Percentiles rank a stretch among this genome's conserved stretches.
phyloP scores from a whole-genome alignment of 768 basidiomycete species.

The Asterophora lycoperdoides region DNA sequence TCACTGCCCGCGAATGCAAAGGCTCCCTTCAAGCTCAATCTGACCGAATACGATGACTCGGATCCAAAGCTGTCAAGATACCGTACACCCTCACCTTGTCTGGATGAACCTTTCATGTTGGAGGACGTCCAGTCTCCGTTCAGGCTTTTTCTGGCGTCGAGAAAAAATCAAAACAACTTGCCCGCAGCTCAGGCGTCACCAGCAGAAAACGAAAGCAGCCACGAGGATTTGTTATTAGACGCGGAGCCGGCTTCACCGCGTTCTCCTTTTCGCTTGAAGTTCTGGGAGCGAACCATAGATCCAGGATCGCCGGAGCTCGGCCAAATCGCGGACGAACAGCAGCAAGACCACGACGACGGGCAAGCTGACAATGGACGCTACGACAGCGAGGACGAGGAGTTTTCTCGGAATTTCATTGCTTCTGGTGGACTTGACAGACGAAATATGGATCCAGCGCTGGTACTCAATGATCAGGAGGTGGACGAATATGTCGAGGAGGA shows the following conservation, averaged over 20 bases:
- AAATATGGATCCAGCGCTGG: not conserved
- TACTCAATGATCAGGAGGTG: not conserved
- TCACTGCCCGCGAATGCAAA: not conserved
- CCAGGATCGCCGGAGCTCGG: too few species aligned
- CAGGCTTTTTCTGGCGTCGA: constrained; percentile 7
- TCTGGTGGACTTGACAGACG: not conserved
- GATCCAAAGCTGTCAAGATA: not conserved
- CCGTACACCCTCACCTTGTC: constrained; percentile 4
- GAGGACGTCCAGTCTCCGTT: constrained; percentile 8
- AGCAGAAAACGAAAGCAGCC: too few species aligned
- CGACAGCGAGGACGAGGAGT: too few species aligned
- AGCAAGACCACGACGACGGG: too few species aligned
- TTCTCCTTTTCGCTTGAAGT: too few species aligned
- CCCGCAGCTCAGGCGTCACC: not conserved
- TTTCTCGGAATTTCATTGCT: too few species aligned
- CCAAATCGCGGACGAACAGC: too few species aligned
- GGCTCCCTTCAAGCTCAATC: not conserved
- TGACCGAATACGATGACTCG: not conserved
- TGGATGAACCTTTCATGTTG: not conserved
- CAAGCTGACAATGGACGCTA: too few species aligned
- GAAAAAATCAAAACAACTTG: constrained; percentile 1
- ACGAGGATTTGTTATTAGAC: too few species aligned
- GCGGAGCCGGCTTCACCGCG: too few species aligned
- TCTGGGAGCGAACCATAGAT: too few species aligned
- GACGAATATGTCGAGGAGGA: not conserved